phyloP scores from a whole-genome alignment of 2,329 filamentous ascomycete genomes.

The Ophidiomyces ophidiicola region DNA sequence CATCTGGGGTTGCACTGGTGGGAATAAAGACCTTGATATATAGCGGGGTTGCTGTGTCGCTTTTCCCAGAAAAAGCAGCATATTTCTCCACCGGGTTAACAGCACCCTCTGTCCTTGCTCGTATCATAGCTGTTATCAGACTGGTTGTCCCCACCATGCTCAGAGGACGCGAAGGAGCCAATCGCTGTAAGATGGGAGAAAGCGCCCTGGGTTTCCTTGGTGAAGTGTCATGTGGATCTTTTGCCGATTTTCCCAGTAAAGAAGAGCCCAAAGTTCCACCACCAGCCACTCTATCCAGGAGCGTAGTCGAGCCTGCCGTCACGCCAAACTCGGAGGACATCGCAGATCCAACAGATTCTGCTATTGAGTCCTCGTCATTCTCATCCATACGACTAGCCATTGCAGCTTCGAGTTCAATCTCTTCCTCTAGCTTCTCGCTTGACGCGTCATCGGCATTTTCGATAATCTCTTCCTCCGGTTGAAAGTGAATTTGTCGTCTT shows the following conservation, averaged over 20 bases:
- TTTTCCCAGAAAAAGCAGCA: slow-evolving; percentile 48
- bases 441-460: slow-evolving; percentile 18
- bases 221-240: slow-evolving; percentile 25
- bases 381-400: slow-evolving; percentile 27
- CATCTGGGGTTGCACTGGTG: slow-evolving; percentile 44
- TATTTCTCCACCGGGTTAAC: slow-evolving; percentile 52
- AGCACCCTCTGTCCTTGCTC: slow-evolving; percentile 44
- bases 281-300: slow-evolving; percentile 42
- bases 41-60: slow-evolving; percentile 44
- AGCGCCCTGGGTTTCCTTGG: slow-evolving; percentile 40
- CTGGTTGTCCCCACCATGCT: slow-evolving; percentile 45
- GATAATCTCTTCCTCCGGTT: slow-evolving; percentile 27
- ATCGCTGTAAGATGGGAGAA: slow-evolving; percentile 42
- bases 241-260: slow-evolving; percentile 25
- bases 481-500: slow-evolving; percentile 41
- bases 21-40: slow-evolving; percentile 54
- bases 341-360: slow-evolving; percentile 38
- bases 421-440: slow-evolving; percentile 19
- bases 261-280: slow-evolving; percentile 38
- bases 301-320: slow-evolving; percentile 44
- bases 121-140: slow-evolving; percentile 46
- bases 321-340: slow-evolving; percentile 44
- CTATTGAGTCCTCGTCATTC: slow-evolving; percentile 37
- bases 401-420: slow-evolving; percentile 22
- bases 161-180: slow-evolving; percentile 50